Percentiles rank a stretch among this genome's conserved stretches.
These are phyloP conservation scores for Calamus simplicifolius DNA, from an alignment of 176 grass and related monocot species.

Conservation along the genomic window DNA sequence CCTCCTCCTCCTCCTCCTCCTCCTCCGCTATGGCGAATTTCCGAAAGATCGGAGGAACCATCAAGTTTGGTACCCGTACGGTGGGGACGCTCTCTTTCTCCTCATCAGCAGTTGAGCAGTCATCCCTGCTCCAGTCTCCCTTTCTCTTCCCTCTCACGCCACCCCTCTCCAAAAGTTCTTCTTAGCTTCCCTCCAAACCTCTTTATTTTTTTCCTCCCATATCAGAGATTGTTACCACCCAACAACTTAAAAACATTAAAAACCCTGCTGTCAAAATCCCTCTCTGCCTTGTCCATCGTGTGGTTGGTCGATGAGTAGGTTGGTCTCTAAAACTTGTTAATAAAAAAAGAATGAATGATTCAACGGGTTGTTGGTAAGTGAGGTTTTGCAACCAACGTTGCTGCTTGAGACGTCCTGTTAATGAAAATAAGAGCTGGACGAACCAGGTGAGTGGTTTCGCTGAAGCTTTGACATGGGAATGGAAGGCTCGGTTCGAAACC, in stretches of 20 bases:
- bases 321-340: too few species aligned
- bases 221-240: slow-evolving; percentile 10
- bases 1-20: too few species aligned
- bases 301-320: not conserved
- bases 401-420: too few species aligned
- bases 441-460: not conserved
- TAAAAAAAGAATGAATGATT: not conserved
- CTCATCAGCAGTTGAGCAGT: too few species aligned
- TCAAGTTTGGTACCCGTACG: too few species aligned
- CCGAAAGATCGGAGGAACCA: too few species aligned
- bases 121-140: not conserved
- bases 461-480: slow-evolving; percentile 1
- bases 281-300: too few species aligned
- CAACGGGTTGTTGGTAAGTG: slow-evolving; percentile 22
- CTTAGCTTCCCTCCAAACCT: slow-evolving; percentile 4
- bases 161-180: slow-evolving; percentile 1
- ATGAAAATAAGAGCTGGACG: too few species aligned
- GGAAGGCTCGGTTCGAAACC: not conserved
- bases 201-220: not conserved
- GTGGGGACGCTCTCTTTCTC: too few species aligned
- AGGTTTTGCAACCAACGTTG: too few species aligned
- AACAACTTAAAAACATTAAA: slow-evolving; percentile 8
- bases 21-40: too few species aligned
- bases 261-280: too few species aligned
- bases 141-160: slow-evolving; percentile 12